Evolutionary conservation across 2,329 filamentous ascomycete genomes (phyloP).

Genomic region (Sporothrix pseudoabietina): DNA sequence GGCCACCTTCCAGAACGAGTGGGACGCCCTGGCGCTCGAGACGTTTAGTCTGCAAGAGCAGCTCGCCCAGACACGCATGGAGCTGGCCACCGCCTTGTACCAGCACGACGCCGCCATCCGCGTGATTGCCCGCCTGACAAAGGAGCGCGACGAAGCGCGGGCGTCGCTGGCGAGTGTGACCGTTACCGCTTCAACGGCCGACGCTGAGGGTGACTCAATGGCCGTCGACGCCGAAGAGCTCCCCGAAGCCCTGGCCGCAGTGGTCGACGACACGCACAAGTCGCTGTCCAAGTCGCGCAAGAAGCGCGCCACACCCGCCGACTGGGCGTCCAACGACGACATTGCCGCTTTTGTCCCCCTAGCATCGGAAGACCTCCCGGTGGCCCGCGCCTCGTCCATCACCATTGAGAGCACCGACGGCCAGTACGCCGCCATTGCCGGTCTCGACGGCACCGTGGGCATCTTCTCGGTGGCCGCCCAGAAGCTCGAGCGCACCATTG

Average conservation of each 20-base stretch:
- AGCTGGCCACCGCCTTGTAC: slow-evolving; percentile 90
- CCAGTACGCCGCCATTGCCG: slow-evolving; percentile 68
- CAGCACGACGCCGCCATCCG: slow-evolving; percentile 96
- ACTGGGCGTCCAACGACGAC: slow-evolving; percentile 77
- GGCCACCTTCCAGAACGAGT: slow-evolving; percentile 95
- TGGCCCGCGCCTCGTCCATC: slow-evolving; percentile 54
- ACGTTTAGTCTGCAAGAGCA: slow-evolving; percentile 90
- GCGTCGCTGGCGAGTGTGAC: slow-evolving; percentile 85
- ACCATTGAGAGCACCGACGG: slow-evolving; percentile 53
- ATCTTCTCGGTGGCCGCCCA: slow-evolving; percentile 74
- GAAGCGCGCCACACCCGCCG: slow-evolving; percentile 82
- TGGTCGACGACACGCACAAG: slow-evolving; percentile 79
- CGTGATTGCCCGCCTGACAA: slow-evolving; percentile 88
- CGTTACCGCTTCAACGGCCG: slow-evolving; percentile 53
- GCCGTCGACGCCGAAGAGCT: slow-evolving; percentile 82
- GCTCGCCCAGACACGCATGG: slow-evolving; percentile 84
- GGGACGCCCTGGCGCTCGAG: slow-evolving; percentile 91
- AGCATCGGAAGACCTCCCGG: slow-evolving; percentile 51
- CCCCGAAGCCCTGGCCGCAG: slow-evolving; percentile 68
- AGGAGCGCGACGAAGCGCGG: slow-evolving; percentile 88
- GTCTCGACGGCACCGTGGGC: slow-evolving; percentile 71
- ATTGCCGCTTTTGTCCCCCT: slow-evolving; percentile 56
- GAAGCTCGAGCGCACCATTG: slow-evolving; percentile 66
- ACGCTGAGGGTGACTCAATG: slow-evolving; percentile 70
- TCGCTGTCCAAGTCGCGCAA: slow-evolving; percentile 84